Base-by-base conservation (phyloP, 2,329 filamentous ascomycete genomes). In the Botryotinia narcissicola region DNA sequence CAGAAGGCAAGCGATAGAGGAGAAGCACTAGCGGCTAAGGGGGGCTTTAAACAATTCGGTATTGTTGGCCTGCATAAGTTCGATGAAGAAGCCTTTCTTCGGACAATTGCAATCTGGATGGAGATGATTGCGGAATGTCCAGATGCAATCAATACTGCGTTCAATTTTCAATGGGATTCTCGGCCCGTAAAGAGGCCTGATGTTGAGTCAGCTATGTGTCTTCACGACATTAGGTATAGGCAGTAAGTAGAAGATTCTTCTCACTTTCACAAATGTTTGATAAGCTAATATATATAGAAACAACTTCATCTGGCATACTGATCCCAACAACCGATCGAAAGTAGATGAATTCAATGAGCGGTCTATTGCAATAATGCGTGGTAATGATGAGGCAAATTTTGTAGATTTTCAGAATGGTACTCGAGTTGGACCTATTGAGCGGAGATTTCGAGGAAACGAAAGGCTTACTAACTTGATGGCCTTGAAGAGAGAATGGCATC, bases 101-200 rank as follows among this genome's bases (percentile, higher is more conserved):
- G 72, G 35, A 62, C 44, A 9, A 70, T 75, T 37, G 72, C 67
- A 2, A 4, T 75, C n/a, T 74, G 42, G 37, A 70, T 46, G 12
- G 69, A 74, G 20, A 44, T 75, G 51, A n/a, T 74, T 35, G 35
- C 32, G 1, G 42, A 63, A 48, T 74, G 69, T 61, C 64, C 72
- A 25, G 74, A 75, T 70, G 72, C 72, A 29, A 69, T 61, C 16
- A 64, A 61, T n/a, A 69, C 72, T 29, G 48, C 51, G 16, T 75
- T 72, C 29, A 69, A 69, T n/a, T 72, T 75, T 32, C 60, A 75
- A 44, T 75, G 74, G 74, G 62, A 74, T 29, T 32, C 74, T 9
- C 37, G 62, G 25, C 35, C 42, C 4, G 29, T 51, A 6, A 67
- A 70, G 40, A 62, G 40, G n/a, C 68, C 51, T 25, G 48, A 44